phyloP scores from a whole-genome alignment of 139 green algal genomes.

The Tetratostichococcus sp. region DNA sequence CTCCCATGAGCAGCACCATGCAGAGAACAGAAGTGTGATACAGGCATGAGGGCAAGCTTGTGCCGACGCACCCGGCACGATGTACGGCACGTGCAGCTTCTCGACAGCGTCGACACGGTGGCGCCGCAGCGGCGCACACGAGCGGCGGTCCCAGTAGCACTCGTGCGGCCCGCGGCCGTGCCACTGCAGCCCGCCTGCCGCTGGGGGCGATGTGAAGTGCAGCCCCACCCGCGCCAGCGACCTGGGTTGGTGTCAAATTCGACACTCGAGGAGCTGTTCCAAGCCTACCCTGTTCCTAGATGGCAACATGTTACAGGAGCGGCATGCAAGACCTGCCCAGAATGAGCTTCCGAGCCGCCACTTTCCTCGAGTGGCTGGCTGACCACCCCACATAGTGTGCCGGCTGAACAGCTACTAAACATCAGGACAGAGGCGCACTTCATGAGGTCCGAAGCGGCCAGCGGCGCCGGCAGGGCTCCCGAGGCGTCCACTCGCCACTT shows the following conservation, averaged over 20 bases:
- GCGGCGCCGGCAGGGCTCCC: slow-evolving; percentile 46
- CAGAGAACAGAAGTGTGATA: no score
- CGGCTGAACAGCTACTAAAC: no score
- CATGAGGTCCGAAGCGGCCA: slow-evolving; percentile 29
- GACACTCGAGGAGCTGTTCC: no score
- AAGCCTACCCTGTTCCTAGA: no score
- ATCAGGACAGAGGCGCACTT: slow-evolving; percentile 28
- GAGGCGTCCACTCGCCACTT: slow-evolving; percentile 63
- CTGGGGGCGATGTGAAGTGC: slow-evolving; percentile 27
- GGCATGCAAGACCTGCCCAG: no score
- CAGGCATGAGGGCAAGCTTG: no score
- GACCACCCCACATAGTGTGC: no score
- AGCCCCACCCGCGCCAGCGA: slow-evolving; percentile 70
- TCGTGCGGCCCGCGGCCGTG: slow-evolving; percentile 85
- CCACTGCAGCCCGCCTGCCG: slow-evolving; percentile 47
- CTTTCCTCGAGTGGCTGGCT: no score
- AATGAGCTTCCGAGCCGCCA: no score
- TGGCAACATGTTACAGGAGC: no score
- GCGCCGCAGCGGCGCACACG: slow-evolving; percentile 28
- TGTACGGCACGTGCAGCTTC: slow-evolving; percentile 78
- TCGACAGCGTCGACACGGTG: slow-evolving; percentile 22
- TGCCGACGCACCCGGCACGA: slow-evolving; percentile 57
- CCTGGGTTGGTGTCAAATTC: no score
- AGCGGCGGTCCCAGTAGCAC: slow-evolving; percentile 85
- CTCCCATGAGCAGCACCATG: no score